Evolutionary conservation across 192 early-diverging fungal genomes (phyloP), one percentile per base, ranked within the genome.

Genomic region (Coemansia sp.): DNA sequence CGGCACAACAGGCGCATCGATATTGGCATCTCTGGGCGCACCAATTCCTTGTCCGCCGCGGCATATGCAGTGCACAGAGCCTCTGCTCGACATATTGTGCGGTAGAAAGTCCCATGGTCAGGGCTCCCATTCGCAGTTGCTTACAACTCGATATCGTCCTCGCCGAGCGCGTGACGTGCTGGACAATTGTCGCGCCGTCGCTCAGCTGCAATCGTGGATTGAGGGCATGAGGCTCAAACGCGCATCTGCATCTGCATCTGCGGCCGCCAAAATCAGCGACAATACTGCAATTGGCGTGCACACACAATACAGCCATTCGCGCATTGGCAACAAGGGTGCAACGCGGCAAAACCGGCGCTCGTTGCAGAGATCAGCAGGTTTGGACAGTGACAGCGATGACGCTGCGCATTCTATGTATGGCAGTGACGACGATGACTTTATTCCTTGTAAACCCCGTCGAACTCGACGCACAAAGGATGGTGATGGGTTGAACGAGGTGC

Each of bases 361-460:
- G 28, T 37, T 15, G 26, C 60, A 51, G n/a, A 62, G 11, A 50
- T 55, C 36, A 60, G 65, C 37, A 67, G 64, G 40, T 64, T 62
- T 60, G n/a, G 34, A 3, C 50, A 52, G 22, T 17, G 55, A 36
- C 10, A 20, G n/a, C 34, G 55, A 57, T 21, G 55, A 54, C 11
- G 17, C n/a, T 3, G 46, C 19, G 7, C 46, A 20, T 20, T 48
- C 19, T 17, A n/a, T 48, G 17, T 5, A 48, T 31, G 68, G 67
- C 19, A 72, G 67, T 59, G 66, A 64, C 60, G 71, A 80, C 17
- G 77, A 80, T 28, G 77, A 80, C 21, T 80, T 80, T 62, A 53
- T 80, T 52, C 77, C 77, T 9, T 12, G 20, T 5, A 49, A 2
- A 1, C 7, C 49, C 8, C 46, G 28, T 3, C 36, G 36, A 2